Base-by-base conservation (phyloP, 2,329 filamentous ascomycete species). In the Trichoderma oligosporum region DNA sequence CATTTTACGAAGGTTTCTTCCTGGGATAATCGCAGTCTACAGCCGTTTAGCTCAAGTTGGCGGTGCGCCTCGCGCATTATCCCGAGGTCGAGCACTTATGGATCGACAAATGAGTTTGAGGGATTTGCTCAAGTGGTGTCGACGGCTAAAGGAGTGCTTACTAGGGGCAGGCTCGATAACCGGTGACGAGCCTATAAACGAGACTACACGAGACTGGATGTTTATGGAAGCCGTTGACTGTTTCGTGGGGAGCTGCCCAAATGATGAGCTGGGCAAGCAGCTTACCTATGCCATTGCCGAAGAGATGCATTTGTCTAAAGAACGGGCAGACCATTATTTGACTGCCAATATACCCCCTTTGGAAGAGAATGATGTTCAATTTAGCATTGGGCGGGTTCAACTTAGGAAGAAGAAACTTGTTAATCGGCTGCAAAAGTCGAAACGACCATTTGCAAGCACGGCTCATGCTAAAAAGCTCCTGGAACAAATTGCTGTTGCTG, bases 211-310 rank as follows among this genome's bases (percentile, higher is more conserved):
- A 62, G 88, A 97, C 66, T 85, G 88, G 65, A 96, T 97, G 72
- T 97, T 97, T 66, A 83, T 96, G 75, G 94, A 99, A 68, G 89
- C 91, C 0, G 81, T 94, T 52, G 94, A 99, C 71, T 95, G 92
- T 68, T 97, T 99, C 70, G 86, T 90, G 39, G 89, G 89, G 54
- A 90, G 88, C 67, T 77, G 94, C 44, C 86, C 88, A 8, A 87
- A 87, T 57, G 79, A 80, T 27, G 77, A 82, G 11, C 75, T 85
- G 27, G 83, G 85, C 48, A 74, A 76, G 45, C 73, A 77, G 4
- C 75, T 95, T 29, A 82, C 88, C 41, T 77, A 80, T 46, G 82
- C 82, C 42, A 90, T 97, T 60, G 92, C 92, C 0, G 85, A 95
- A 72, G 87, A 91, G 65, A 87, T 99, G 74, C 89, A 92, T 57